phyloP scores from a whole-genome alignment of 352 stramenopile genomes.

The Phytophthora pseudosyringae region DNA sequence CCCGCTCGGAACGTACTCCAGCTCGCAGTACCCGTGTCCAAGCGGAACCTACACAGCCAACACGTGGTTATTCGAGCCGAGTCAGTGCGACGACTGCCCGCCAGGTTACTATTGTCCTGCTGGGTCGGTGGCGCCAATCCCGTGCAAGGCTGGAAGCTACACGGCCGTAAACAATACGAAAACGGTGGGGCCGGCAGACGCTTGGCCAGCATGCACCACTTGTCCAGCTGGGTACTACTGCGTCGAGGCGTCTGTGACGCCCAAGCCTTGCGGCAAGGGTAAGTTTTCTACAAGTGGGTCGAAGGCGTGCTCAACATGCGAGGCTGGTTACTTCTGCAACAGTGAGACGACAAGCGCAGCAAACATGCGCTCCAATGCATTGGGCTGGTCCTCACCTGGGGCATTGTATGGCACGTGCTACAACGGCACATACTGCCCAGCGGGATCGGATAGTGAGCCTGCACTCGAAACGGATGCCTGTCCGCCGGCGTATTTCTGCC shows the following conservation, averaged over 20 bases:
- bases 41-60: conserved; percentile 82
- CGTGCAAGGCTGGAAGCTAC: conserved; percentile 82
- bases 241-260: conserved; percentile 57
- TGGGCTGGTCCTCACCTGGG: conserved; percentile 63
- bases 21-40: conserved; percentile 81
- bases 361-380: conserved; percentile 64
- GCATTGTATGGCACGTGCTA: conserved; percentile 83
- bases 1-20: conserved; percentile 71
- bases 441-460: conserved; percentile 72
- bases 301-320: conserved; percentile 63
- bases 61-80: conserved; percentile 76
- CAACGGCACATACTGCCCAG: conserved; percentile 88
- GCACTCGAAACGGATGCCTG: conserved; percentile 75
- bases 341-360: conserved; percentile 66
- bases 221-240: conserved; percentile 90
- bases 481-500: conserved; percentile 85
- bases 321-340: conserved; percentile 84
- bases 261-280: conserved; percentile 76
- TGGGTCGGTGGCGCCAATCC: conserved; percentile 63
- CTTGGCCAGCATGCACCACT: conserved; percentile 67
- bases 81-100: conserved; percentile 81
- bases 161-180: conserved; percentile 77
- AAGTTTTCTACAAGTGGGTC: conserved; percentile 59
- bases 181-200: conserved; percentile 54
- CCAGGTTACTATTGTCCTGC: conserved; percentile 78